phyloP scores from a whole-genome alignment of 2,329 filamentous ascomycete genomes.

The Fusarium xylarioides region DNA sequence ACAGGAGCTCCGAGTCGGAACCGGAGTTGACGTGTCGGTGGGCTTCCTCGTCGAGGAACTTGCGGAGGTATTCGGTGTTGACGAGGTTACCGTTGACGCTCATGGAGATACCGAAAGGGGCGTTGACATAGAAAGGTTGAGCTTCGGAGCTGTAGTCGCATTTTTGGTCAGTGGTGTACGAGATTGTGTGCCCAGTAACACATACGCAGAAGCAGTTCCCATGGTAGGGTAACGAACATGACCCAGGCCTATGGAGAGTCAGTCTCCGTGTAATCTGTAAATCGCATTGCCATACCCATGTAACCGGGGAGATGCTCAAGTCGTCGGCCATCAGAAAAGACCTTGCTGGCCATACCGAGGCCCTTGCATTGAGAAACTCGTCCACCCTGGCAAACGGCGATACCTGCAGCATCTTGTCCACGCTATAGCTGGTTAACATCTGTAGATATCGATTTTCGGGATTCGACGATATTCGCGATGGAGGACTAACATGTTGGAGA shows the following conservation, averaged over 20 bases:
- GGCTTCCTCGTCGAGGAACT: conserved; percentile 78
- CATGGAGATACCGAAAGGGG: conserved; percentile 52
- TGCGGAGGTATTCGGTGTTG: conserved; percentile 74
- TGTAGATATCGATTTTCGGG: conserved; percentile 16
- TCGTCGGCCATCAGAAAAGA: conserved; percentile 82
- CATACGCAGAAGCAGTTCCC: conserved; percentile 71
- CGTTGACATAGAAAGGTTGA: conserved; percentile 93
- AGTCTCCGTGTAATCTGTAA: conserved; percentile 7
- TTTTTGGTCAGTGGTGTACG: neutral
- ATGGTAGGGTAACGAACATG: conserved; percentile 92
- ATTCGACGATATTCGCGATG: neutral
- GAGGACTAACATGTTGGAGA: conserved; percentile 61
- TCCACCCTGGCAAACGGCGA: conserved; percentile 80
- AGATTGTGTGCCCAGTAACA: neutral
- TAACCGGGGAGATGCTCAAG: conserved; percentile 71
- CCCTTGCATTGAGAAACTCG: conserved; percentile 91
- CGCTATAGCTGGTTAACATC: conserved; percentile 58
- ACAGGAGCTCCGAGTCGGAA: conserved; percentile 71
- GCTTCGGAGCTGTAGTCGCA: conserved; percentile 73
- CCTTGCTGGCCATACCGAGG: conserved; percentile 76
- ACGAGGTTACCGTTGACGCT: conserved; percentile 88
- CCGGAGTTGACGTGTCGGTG: conserved; percentile 91
- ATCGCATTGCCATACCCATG: conserved; percentile 65
- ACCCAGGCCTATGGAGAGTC: conserved; percentile 58
- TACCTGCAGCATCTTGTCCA: conserved; percentile 89